Conservation (phyloP, 768 basidiomycete species). For the Exidia glandulosa region DNA sequence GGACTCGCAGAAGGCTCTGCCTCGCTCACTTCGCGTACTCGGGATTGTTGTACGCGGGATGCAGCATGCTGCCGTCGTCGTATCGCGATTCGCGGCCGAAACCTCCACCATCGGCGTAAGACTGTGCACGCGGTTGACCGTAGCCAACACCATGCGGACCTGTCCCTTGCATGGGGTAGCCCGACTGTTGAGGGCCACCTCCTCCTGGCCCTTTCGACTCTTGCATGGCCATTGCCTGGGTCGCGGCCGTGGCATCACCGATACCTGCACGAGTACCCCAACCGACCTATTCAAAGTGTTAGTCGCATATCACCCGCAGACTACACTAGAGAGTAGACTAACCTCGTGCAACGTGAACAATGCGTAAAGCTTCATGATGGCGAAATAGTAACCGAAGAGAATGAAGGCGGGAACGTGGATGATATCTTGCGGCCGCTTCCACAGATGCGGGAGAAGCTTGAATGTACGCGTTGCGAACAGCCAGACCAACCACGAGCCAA, state of each 20-base stretch:
- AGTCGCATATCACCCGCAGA: background rate
- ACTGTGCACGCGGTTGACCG: background rate
- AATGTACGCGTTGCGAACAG: constrained; percentile 52
- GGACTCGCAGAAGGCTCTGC: background rate
- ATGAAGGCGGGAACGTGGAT: constrained; percentile 82
- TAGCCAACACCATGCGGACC: background rate
- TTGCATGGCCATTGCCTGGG: constrained; percentile 41
- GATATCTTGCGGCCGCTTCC: constrained; percentile 63
- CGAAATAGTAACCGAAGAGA: constrained; percentile 87
- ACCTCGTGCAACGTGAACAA: constrained; percentile 84
- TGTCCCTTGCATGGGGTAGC: background rate
- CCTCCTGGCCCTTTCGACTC: background rate
- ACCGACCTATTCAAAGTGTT: constrained; percentile 45
- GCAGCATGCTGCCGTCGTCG: background rate
- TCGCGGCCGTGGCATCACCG: constrained; percentile 70
- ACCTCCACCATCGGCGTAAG: background rate
- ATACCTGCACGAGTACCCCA: constrained; percentile 96
- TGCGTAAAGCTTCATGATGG: constrained; percentile 90
- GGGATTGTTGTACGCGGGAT: background rate
- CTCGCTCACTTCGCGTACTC: background rate
- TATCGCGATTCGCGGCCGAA: background rate
- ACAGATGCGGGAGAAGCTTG: constrained; percentile 74
- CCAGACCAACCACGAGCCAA: constrained; percentile 59
- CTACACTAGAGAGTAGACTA: constrained; percentile 9
- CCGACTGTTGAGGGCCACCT: background rate